Base-by-base conservation (phyloP, 1,284 basidiomycete genomes). In the Cerioporus squamosus region DNA sequence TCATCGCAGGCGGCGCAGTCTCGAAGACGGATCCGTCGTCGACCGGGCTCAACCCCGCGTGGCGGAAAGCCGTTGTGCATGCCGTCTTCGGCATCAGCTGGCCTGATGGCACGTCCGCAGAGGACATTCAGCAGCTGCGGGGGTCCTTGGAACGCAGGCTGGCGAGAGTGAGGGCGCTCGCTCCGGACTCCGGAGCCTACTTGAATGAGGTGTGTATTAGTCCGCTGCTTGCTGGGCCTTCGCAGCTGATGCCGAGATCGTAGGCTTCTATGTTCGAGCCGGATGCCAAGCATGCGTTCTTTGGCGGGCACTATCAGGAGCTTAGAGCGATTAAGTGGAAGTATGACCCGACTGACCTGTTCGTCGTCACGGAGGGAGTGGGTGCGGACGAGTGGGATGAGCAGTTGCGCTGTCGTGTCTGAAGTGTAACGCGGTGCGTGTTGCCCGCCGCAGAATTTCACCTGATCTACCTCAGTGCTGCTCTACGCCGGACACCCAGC, bases 331-430 rank as follows among this genome's bases (percentile, higher is more conserved):
- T 83, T 67, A 82, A 82, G 66, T 52, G 66, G 12, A 72, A 66
- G 53, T 79, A 81, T 56, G 81, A 83, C 63, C 75, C 77, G 0
- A 45, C 68, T 10, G 71, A 70, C 38, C 56, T 82, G 17, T 82
- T 82, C 61, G 62, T 78, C 20, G 77, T 80, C 9, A 59, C 66
- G 0, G 66, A 72, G 40, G 81, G 81, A 3, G 78, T 82, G 5
- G 79, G 79, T 2, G 77, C 77, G 5, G 78, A 82, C 18, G 67
- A 69, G 3, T 74, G 71, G 71, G 69, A 71, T 33, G 52, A 55
- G 23, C 53, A 65, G 8, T 31, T 72, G 50, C 62, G 58, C 3
- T 72, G 72, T 22, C 40, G 20, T 18, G 40, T 42, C 17, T 22
- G n/a, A 36, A 36, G 14, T 36, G 33, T 36, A 36, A 6, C 14